These are phyloP conservation scores for Dothistroma septosporum DNA, from an alignment of 2,329 filamentous ascomycete genomes.

Conservation along the genomic window DNA sequence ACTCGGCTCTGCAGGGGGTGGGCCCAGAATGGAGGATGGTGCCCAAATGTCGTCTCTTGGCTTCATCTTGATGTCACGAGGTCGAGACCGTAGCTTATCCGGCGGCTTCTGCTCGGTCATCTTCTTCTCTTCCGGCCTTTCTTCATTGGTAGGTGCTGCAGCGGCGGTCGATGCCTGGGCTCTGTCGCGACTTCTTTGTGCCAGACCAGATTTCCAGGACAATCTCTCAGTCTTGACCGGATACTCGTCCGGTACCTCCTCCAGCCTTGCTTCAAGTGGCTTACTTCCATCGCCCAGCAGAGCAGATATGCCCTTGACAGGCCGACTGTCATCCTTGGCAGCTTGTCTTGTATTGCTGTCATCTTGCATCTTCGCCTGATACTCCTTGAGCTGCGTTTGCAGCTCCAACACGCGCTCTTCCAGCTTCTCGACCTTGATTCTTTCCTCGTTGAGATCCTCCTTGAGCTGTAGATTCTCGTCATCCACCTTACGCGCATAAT, in stretches of 20 bases:
- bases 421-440: constrained; percentile 60
- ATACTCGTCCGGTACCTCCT: background rate
- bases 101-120: background rate
- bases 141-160: background rate
- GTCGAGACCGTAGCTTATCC: constrained; percentile 5
- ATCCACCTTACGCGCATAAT: constrained; percentile 74
- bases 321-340: constrained; percentile 10
- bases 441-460: constrained; percentile 64
- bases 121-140: background rate
- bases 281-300: background rate
- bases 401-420: constrained; percentile 61
- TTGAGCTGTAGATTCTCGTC: constrained; percentile 63
- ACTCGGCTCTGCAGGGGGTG: constrained; percentile 6
- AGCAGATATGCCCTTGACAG: background rate
- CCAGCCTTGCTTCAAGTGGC: background rate
- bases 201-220: constrained; percentile 1
- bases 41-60: constrained; percentile 27
- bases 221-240: background rate
- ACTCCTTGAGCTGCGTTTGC: constrained; percentile 53
- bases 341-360: constrained; percentile 7
- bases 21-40: constrained; percentile 19
- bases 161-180: background rate
- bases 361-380: constrained; percentile 31
- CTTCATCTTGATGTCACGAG: constrained; percentile 8
- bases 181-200: constrained; percentile 2